Base-by-base conservation (phyloP, 768 basidiomycete species). In the Dioszegia aurantiaca region DNA sequence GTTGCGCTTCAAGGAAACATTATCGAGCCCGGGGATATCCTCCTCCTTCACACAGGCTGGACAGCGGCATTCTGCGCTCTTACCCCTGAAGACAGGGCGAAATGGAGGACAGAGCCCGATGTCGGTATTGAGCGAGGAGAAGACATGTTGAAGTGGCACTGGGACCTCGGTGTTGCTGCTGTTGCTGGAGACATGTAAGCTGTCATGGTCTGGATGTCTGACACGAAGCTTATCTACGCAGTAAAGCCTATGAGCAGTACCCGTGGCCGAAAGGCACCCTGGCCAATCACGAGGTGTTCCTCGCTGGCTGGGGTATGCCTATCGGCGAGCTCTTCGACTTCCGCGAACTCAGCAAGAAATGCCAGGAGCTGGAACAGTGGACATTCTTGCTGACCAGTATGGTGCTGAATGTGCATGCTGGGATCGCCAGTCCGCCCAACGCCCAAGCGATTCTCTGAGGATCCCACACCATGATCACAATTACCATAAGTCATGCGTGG, bases 311-410 rank as follows among this genome's bases (percentile, higher is more conserved):
- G 63, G 67, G 67, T 3, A 49, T 68, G 54, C 63, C 63, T 10
- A 68, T 68, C 31, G 67, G 67, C 8, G 67, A 68, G 49, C 33
- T 65, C 16, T 65, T 68, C 45, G 63, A 65, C 40, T 53, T 68
- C 4, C 45, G 63, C 2, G 59, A 60, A 44, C 49, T 68, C 8
- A 43, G 55, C 4, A 19, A 46, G 33, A 31, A 58, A 24, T 68
- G 67, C 30, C 23, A 57, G 21, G 14, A 46, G 24, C 30, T 55
- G 26, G 45, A 62, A 17, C 60, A 60, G 44, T 68, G 48, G 41
- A 65, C 61, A 6, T 68, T 68, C 63, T 60, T 68, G 41, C 60
- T 68, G 27, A 58, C 63, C 14, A 64, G 63, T 49, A 65, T 63
- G 63, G 52, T 55, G 0, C 53, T 68, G 40, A 60, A 65, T 31